Conservation (phyloP, 1,284 basidiomycete species). For the Sporisorium exsertum region DNA sequence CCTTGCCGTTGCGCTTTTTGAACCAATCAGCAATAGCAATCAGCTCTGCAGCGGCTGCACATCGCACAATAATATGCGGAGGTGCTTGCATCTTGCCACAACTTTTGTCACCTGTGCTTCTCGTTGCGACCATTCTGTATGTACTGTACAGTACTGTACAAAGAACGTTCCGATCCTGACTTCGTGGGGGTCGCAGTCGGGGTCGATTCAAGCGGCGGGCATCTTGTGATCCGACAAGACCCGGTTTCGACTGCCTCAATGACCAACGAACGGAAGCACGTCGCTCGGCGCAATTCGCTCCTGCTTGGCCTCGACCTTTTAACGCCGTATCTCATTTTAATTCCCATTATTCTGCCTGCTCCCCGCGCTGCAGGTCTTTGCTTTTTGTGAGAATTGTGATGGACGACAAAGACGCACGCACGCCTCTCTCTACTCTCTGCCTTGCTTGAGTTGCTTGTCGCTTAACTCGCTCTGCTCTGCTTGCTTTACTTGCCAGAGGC, state of each 20-base stretch:
- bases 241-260: neutral
- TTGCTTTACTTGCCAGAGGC: neutral
- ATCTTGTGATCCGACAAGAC: neutral
- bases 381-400: too few species aligned
- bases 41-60: neutral
- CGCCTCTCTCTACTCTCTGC: neutral
- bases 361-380: slow-evolving; percentile 10
- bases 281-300: slow-evolving; percentile 4
- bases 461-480: too few species aligned
- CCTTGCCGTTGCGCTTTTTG: neutral
- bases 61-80: slow-evolving; percentile 1
- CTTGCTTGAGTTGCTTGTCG: neutral
- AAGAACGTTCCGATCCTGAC: neutral
- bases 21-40: neutral
- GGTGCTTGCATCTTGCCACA: neutral
- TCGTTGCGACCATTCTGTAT: neutral
- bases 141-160: too few species aligned
- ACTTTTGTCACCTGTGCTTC: neutral
- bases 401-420: too few species aligned
- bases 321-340: neutral
- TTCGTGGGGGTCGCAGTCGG: neutral
- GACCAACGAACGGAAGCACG: neutral
- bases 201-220: too few species aligned
- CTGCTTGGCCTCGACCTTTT: slow-evolving; percentile 9
- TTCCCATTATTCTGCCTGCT: neutral